Conservation (phyloP, 768 basidiomycete genomes). For the Udeniomyces megalosporus region DNA sequence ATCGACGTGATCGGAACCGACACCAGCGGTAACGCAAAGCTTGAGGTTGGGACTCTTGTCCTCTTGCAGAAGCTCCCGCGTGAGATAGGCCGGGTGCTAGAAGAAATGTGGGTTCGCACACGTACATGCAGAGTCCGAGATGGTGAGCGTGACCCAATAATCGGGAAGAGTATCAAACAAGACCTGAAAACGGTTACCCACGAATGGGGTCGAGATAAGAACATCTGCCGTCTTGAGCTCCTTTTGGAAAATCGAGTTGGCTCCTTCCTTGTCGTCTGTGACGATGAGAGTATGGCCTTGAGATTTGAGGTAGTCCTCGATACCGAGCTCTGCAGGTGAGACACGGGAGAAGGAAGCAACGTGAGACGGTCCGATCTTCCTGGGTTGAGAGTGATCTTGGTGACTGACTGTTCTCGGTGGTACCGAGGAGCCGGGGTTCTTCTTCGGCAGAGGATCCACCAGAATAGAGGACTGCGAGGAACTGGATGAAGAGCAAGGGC, state of each 20-base stretch:
- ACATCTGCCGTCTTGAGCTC: slow-evolving; percentile 47
- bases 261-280: slow-evolving; percentile 66
- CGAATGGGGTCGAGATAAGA: slow-evolving; percentile 65
- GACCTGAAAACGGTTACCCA: slow-evolving; percentile 27
- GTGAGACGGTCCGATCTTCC: too few species aligned
- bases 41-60: slow-evolving; percentile 74
- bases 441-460: slow-evolving; percentile 49
- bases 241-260: slow-evolving; percentile 65
- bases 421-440: slow-evolving; percentile 62
- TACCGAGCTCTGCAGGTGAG: slow-evolving; percentile 42
- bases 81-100: slow-evolving; percentile 42
- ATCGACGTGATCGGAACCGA: slow-evolving; percentile 80
- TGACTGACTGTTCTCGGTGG: slow-evolving; percentile 64
- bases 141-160: too few species aligned
- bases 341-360: neutral
- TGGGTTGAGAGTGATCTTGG: too few species aligned
- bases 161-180: too few species aligned
- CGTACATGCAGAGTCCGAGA: too few species aligned
- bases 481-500: slow-evolving; percentile 8
- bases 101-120: too few species aligned
- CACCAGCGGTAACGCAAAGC: slow-evolving; percentile 76
- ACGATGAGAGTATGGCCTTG: slow-evolving; percentile 64
- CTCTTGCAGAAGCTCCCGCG: slow-evolving; percentile 53
- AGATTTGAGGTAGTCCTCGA: slow-evolving; percentile 49
- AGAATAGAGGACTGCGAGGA: slow-evolving; percentile 38